These are phyloP conservation scores for Nakazawaea ernobii DNA, from an alignment of 805 yeast genomes.

Conservation along the genomic window DNA sequence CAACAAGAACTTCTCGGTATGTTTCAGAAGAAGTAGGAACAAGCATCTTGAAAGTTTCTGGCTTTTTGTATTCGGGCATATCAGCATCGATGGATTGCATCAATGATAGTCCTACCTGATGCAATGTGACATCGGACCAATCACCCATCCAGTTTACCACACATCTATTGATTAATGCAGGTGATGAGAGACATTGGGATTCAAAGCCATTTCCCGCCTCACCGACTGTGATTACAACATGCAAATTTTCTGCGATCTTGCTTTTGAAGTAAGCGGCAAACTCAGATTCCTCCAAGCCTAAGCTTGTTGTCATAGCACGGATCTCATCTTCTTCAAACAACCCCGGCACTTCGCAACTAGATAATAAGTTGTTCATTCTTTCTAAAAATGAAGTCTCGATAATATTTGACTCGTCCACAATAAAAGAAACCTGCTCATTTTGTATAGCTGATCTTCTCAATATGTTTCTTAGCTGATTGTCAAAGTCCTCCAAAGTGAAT, in stretches of 20 bases:
- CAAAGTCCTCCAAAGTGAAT: slow-evolving; percentile 62
- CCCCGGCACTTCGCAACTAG: slow-evolving; percentile 91
- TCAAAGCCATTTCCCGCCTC: slow-evolving; percentile 31
- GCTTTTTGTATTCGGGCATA: slow-evolving; percentile 31
- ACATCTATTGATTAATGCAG: slow-evolving; percentile 87
- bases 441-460: slow-evolving; percentile 43
- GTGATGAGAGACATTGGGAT: slow-evolving; percentile 61
- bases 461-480: slow-evolving; percentile 49
- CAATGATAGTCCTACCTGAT: slow-evolving; percentile 38
- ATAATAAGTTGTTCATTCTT: slow-evolving; percentile 87
- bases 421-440: slow-evolving; percentile 61
- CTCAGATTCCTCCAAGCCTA: slow-evolving; percentile 61
- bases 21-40: slow-evolving; percentile 15
- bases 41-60: slow-evolving; percentile 18
- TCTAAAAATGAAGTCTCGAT: slow-evolving; percentile 77
- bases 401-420: slow-evolving; percentile 78
- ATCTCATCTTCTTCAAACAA: slow-evolving; percentile 74
- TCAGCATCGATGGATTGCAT: slow-evolving; percentile 49
- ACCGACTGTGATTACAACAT: slow-evolving; percentile 74
- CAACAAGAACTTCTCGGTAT: slow-evolving; percentile 41
- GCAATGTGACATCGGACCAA: slow-evolving; percentile 54
- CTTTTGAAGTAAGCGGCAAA: slow-evolving; percentile 67
- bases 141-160: slow-evolving; percentile 85
- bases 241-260: slow-evolving; percentile 66
- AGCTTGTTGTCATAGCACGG: slow-evolving; percentile 41